phyloP scores from a whole-genome alignment of 768 basidiomycete genomes.

The Tephrocybe sp. region DNA sequence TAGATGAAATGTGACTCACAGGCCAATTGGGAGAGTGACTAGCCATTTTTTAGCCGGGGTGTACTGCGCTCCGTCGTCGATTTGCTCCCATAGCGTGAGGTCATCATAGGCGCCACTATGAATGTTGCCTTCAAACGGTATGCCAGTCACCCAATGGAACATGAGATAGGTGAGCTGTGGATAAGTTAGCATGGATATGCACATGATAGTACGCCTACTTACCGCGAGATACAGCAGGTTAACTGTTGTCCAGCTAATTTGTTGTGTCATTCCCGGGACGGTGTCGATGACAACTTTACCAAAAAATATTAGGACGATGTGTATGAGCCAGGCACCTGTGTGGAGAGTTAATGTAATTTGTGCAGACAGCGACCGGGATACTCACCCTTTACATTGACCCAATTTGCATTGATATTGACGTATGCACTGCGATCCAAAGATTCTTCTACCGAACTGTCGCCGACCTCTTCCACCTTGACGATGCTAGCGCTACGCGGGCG shows the following conservation, averaged over 20 bases:
- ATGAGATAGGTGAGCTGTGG: slow-evolving; percentile 89
- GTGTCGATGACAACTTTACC: slow-evolving; percentile 94
- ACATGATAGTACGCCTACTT: slow-evolving; percentile 28
- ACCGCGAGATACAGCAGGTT: slow-evolving; percentile 90
- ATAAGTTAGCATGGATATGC: slow-evolving; percentile 3
- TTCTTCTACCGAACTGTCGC: slow-evolving; percentile 69
- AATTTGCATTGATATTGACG: slow-evolving; percentile 84
- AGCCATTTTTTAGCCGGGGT: slow-evolving; percentile 99
- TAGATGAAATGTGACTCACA: slow-evolving; percentile 58
- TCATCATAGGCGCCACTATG: slow-evolving; percentile 96
- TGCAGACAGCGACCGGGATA: slow-evolving; percentile 5
- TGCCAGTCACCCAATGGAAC: slow-evolving; percentile 98
- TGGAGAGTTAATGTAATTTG: slow-evolving; percentile 1
- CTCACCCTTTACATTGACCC: slow-evolving; percentile 91
- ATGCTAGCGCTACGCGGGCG: slow-evolving; percentile 69
- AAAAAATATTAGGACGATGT: slow-evolving; percentile 85
- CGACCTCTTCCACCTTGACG: slow-evolving; percentile 84
- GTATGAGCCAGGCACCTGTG: slow-evolving; percentile 97
- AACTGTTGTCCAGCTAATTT: slow-evolving; percentile 93
- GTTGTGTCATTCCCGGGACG: slow-evolving; percentile 89
- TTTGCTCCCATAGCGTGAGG: slow-evolving; percentile 98
- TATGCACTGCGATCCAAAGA: slow-evolving; percentile 77
- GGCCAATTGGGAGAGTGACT: slow-evolving; percentile 78
- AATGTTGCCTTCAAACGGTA: slow-evolving; percentile 86
- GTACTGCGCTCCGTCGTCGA: slow-evolving; percentile 97